Evolutionary conservation across 2,329 filamentous ascomycete species (phyloP).

Genomic region (Aspergillus floridensis): DNA sequence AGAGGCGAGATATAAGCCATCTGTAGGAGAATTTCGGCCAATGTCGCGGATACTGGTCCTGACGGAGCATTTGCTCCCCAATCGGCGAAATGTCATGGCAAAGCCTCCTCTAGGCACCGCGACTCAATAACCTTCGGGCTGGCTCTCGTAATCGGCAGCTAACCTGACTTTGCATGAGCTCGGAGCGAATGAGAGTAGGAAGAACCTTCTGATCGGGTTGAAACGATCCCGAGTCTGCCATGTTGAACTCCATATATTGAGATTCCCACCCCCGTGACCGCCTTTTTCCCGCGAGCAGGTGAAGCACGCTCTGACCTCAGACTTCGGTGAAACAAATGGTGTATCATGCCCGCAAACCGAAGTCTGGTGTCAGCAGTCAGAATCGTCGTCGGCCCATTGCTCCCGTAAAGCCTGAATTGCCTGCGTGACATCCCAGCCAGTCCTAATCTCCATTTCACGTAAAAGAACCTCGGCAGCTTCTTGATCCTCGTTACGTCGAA

Average conservation of each 20-base stretch:
- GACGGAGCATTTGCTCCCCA: not conserved
- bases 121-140: not conserved
- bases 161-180: not conserved
- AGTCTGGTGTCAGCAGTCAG: constrained; percentile 1
- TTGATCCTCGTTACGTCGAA: constrained; percentile 24
- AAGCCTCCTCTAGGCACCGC: not conserved
- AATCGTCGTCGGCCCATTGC: constrained; percentile 23
- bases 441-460: constrained; percentile 22
- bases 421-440: constrained; percentile 27
- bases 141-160: not conserved
- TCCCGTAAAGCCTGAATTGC: constrained; percentile 21
- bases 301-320: not conserved
- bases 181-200: not conserved
- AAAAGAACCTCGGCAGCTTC: constrained; percentile 23
- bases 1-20: not conserved
- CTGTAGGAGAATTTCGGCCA: not conserved
- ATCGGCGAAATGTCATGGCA: not conserved
- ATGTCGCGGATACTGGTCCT: not conserved
- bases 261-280: not conserved
- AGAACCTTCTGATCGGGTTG: not conserved
- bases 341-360: too few relatives aligned
- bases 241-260: not conserved
- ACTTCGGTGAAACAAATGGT: not conserved
- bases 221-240: not conserved
- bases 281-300: not conserved